Base-by-base conservation (phyloP, 371 early-diverging fungal species). In the Apophysomyces trapeziformis region DNA sequence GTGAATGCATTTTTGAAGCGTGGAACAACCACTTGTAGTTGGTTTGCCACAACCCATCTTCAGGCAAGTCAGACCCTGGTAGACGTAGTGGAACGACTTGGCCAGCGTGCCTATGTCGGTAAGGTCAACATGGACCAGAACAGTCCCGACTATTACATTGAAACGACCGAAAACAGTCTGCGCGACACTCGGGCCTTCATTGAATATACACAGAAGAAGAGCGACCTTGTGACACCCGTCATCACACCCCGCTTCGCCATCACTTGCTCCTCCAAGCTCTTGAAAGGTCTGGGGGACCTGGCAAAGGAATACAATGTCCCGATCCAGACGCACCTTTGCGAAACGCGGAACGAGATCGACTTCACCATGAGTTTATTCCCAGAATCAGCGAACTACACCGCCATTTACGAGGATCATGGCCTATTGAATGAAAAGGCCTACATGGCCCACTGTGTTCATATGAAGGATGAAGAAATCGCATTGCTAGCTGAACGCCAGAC, bases 61-160 rank as follows among this genome's bases (percentile, higher is more conserved):
- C 88, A 89, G 9, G 85, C 92, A 3, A 86, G 86, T 67, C 82
- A 90, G 63, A 67, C 78, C 5, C 78, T 97, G 44, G 93, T 88
- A 3, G 87, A 93, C 35, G 77, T 88, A 12, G 85, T 94, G 38
- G 77, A 80, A 13, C 67, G 74, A 16, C 72, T 83, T 8, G 98
- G 96, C 2, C 96, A 97, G 74, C 92, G 98, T 54, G 96, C 93
- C 14, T 92, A 85, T 72, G 87, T 97, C 21, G 98, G 98, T 46
- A 95, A 95, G 71, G 96, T 96, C 65, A 93, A 93, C 84, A 96
- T 96, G 98, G 95, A 96, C 74, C 83, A 89, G 64, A 92, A 95
- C 72, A 72, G 89, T 1, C 96, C 96, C 7, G 88, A 89, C 32
- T 84, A 78, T 67, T 91, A 93, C 71, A 67, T 83, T 16, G 95